Evolutionary conservation across 192 early-diverging fungal genomes (phyloP), one percentile per base, ranked within the genome.

Genomic region (Coemansia sp.): DNA sequence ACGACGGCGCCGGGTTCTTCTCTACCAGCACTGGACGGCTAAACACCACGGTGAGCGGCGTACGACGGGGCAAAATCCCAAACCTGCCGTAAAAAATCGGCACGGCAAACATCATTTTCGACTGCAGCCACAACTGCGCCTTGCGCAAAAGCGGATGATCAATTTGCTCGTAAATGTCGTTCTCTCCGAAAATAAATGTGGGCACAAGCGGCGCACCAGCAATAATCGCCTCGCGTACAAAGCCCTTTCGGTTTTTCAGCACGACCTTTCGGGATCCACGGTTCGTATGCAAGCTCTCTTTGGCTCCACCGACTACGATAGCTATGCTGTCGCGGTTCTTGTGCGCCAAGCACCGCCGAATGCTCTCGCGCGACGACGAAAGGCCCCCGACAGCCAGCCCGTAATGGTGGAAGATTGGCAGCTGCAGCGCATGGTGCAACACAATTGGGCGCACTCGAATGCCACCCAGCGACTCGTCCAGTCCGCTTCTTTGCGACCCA

Each of bases 151-250:
- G 54, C 1, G 77, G 83, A 60, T 92, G 90, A 60, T 85, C 79
- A 35, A 92, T 80, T 52, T 94, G 92, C 37, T 87, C 84, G 77
- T 90, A 96, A 21, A 95, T 72, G 58, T 98, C 92, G 72, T 93
- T 95, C 71, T 99, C 95, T 41, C 97, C 97, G 84, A 99, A 98
- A 14, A 87, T 85, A 75, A 92, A 92, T 0, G 92, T 88, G 17
- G 97, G 97, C 6, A 94, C 91, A 8, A 98, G 78, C 7, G 77
- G 78, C 2, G 95, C 90, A 2, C 92, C 92, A 38, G 91, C 86
- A 39, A 85, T 82, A 5, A 98, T 85, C 5, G 97, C 97, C 51
- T 95, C 79, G 56, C 93, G 91, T 62, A 98, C 88, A 79, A 98
- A 98, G 0, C 97, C 97, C 23, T 92, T 69, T 43, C 95, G 86